Percentiles rank a stretch among this genome's conserved stretches.
Evolutionary conservation across 164 flowering plant species (phyloP).

Genomic region (Chimonanthus praecox): DNA sequence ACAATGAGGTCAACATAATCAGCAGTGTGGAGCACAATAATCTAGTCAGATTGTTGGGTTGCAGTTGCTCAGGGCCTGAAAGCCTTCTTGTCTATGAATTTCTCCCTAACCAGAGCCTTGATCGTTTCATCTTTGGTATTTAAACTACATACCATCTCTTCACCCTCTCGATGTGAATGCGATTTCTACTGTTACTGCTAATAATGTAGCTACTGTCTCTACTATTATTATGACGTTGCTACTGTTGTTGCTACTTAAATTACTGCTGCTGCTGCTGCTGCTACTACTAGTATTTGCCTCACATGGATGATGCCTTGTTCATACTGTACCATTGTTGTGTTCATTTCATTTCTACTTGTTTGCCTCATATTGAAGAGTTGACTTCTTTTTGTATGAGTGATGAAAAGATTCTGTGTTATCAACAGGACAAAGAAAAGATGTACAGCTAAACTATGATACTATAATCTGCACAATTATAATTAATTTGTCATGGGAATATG

Average conservation of each 20-base stretch:
- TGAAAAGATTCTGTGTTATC: too few relatives aligned
- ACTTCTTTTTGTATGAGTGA: too few relatives aligned
- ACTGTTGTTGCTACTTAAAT: background rate
- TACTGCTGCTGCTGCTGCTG: background rate
- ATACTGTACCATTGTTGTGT: too few relatives aligned
- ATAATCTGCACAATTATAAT: too few relatives aligned
- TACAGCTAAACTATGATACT: too few relatives aligned
- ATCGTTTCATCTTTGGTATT: slow-evolving; percentile 51
- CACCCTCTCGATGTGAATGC: too few relatives aligned
- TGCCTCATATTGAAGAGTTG: background rate
- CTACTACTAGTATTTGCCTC: background rate
- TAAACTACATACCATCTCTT: too few relatives aligned
- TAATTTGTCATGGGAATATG: too few relatives aligned
- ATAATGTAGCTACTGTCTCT: background rate
- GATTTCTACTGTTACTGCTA: background rate
- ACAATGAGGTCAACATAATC: slow-evolving; percentile 53
- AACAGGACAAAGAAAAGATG: too few relatives aligned
- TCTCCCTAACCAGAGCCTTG: slow-evolving; percentile 52
- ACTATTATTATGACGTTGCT: background rate
- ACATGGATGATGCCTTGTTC: too few relatives aligned
- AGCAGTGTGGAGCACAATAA: slow-evolving; percentile 52
- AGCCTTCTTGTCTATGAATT: slow-evolving; percentile 58
- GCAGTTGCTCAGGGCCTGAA: slow-evolving; percentile 36
- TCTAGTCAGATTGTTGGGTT: slow-evolving; percentile 59
- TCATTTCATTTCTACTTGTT: background rate